A percentile compares a stretch with the other conserved stretches of the same genome.
These are phyloP conservation scores for Leccinum uliginosum DNA, from an alignment of 768 basidiomycete species.

Conservation along the genomic window DNA sequence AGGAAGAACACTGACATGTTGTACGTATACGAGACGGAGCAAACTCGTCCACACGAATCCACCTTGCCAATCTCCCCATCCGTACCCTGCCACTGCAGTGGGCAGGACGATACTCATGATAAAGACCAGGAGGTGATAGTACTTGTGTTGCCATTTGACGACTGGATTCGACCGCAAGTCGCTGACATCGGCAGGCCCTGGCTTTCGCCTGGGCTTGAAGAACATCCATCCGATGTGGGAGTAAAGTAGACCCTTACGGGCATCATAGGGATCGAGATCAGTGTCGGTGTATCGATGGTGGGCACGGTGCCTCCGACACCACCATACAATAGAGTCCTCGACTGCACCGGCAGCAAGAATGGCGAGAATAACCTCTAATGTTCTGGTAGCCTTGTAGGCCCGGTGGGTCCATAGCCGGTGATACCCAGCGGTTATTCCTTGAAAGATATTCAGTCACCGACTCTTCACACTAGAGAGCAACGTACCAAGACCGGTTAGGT, in stretches of 20 bases:
- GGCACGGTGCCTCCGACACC: constrained; percentile 91
- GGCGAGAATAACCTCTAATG: constrained; percentile 80
- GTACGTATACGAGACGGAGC: constrained; percentile 65
- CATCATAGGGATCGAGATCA: constrained; percentile 89
- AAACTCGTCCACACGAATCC: constrained; percentile 35
- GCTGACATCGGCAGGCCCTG: constrained; percentile 80
- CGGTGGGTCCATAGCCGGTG: constrained; percentile 95
- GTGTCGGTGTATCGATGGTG: constrained; percentile 95
- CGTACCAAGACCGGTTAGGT: constrained; percentile 70
- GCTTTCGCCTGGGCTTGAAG: constrained; percentile 78
- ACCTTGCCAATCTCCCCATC: constrained; percentile 24
- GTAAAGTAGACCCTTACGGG: constrained; percentile 78
- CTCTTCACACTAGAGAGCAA: constrained; percentile 1
- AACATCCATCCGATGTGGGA: constrained; percentile 90
- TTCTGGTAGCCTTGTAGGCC: constrained; percentile 81
- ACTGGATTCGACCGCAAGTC: constrained; percentile 75
- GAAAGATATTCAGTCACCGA: neutral
- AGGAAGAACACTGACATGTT: constrained; percentile 55
- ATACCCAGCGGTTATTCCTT: constrained; percentile 84
- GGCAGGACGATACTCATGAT: constrained; percentile 66
- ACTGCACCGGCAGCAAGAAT: constrained; percentile 84
- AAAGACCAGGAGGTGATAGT: constrained; percentile 65
- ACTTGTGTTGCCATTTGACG: constrained; percentile 78
- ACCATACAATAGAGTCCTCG: constrained; percentile 96
- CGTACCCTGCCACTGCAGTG: constrained; percentile 33